Percentiles rank a stretch among this genome's conserved stretches.
Evolutionary conservation across 371 early-diverging fungal genomes (phyloP).

Genomic region (Entomophthora muscae): DNA sequence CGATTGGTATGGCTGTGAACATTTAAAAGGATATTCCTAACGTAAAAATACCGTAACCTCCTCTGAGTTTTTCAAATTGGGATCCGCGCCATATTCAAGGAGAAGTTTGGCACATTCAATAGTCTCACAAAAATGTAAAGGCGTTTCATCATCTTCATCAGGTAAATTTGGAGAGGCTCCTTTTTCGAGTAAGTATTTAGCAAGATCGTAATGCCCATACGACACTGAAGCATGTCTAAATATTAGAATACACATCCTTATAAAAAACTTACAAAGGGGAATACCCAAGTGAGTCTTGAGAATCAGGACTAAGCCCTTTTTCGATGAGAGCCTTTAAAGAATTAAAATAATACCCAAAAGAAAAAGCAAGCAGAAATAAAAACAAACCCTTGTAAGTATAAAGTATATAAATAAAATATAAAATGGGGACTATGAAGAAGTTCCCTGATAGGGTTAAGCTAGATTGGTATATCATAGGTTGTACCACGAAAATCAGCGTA

Average conservation of each 20-base stretch:
- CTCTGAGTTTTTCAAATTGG: slow-evolving; percentile 34
- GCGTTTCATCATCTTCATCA: slow-evolving; percentile 73
- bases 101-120: slow-evolving; percentile 48
- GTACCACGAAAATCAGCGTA: not conserved
- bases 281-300: slow-evolving; percentile 52
- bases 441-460: not conserved
- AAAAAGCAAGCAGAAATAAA: not conserved
- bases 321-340: not conserved
- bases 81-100: slow-evolving; percentile 52
- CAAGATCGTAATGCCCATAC: slow-evolving; percentile 34
- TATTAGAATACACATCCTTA: not conserved
- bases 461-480: not conserved
- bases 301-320: slow-evolving; percentile 27
- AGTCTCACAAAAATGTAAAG: slow-evolving; percentile 64
- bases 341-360: not conserved
- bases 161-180: slow-evolving; percentile 44
- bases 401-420: not conserved
- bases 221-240: slow-evolving; percentile 47
- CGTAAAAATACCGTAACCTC: slow-evolving; percentile 24
- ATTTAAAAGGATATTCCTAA: not conserved
- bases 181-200: slow-evolving; percentile 27
- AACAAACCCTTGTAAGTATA: not conserved
- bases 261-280: slow-evolving; percentile 33
- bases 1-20: slow-evolving; percentile 1
- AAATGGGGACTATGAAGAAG: not conserved